Evolutionary conservation across 2,329 filamentous ascomycete genomes (phyloP), one percentile per base, ranked within the genome.

Genomic region (Septoria linicola): DNA sequence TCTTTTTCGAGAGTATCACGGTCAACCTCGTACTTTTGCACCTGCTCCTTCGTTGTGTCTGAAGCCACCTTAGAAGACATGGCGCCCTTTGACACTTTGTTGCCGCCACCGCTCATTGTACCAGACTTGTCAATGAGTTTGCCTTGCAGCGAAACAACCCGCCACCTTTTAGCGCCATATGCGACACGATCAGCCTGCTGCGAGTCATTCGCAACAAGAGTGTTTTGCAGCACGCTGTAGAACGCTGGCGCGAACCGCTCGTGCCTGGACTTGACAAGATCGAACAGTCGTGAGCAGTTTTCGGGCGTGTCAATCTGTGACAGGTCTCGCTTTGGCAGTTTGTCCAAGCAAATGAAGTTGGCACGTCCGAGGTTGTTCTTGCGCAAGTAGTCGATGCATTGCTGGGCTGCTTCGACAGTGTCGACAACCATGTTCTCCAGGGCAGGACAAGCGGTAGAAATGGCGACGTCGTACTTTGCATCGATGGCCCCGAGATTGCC

Each of bases 101-200:
- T 92, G 50, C 93, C 93, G 77, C 93, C 93, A 76, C 93, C 93
- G 52, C 89, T 96, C 93, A 99, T 97, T 30, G 93, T 97, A 77
- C 93, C 93, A 1, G 92, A 96, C 68, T 95, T 95, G 73, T 99
- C 93, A 60, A 99, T 97, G 45, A 99, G 80, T 70, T 96, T 91
- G 41, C 93, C 93, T 54, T 91, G 89, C 2, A 99, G 80, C 0
- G 93, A 99, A 34, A 99, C 93, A 2, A 99, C 93, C 59, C 93
- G 85, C 93, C 93, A 99, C 69, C 93, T 79, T 74, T 84, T 88
- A 39, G 88, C 88, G 35, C 93, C 92, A 64, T 97, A 99, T 6
- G 93, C 93, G 59, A 99, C 96, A 40, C 93, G 85, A 71, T 97
- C 96, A 1, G 93, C 95, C 69, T 99, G 93, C n/a, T 88, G 85